Evolutionary conservation across 495 filamentous ascomycete species (phyloP).

Genomic region (Hypoxylon subgilvum): DNA sequence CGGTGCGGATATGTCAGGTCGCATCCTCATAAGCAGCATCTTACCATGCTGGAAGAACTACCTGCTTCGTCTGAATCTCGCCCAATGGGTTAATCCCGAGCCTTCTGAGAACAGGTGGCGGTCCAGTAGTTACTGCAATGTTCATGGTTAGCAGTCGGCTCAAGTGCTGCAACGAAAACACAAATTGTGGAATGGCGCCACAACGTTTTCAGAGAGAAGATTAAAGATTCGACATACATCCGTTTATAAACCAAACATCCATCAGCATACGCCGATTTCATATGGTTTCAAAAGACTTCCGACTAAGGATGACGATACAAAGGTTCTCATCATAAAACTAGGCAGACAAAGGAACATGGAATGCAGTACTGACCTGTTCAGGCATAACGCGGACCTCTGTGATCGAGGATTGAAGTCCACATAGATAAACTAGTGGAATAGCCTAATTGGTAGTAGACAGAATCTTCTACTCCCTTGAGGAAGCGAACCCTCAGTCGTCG

Average conservation of each 20-base stretch:
- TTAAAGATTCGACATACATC: constrained; percentile 61
- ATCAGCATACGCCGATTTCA: constrained; percentile 35
- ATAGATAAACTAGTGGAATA: neutral
- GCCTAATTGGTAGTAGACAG: neutral
- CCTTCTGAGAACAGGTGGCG: too few relatives aligned
- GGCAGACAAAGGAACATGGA: constrained; percentile 3
- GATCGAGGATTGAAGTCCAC: neutral
- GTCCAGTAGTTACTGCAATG: too few relatives aligned
- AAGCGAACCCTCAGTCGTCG: constrained; percentile 48
- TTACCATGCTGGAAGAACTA: too few relatives aligned
- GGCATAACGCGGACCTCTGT: neutral
- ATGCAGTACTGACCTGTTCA: constrained; percentile 31
- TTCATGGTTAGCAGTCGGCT: too few relatives aligned
- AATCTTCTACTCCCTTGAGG: neutral
- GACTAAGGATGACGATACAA: constrained; percentile 74
- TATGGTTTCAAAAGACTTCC: constrained; percentile 48
- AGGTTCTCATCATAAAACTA: constrained; percentile 62
- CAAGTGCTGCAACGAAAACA: too few relatives aligned
- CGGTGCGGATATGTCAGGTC: too few relatives aligned
- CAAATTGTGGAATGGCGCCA: neutral
- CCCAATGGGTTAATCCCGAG: too few relatives aligned
- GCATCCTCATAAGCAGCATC: too few relatives aligned
- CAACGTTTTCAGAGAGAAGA: constrained; percentile 66
- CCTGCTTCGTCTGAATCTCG: too few relatives aligned
- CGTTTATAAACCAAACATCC: constrained; percentile 36